Percentiles rank a stretch among this genome's conserved stretches.
phyloP scores from a whole-genome alignment of 768 basidiomycete species.

The Termitomyces sp. region DNA sequence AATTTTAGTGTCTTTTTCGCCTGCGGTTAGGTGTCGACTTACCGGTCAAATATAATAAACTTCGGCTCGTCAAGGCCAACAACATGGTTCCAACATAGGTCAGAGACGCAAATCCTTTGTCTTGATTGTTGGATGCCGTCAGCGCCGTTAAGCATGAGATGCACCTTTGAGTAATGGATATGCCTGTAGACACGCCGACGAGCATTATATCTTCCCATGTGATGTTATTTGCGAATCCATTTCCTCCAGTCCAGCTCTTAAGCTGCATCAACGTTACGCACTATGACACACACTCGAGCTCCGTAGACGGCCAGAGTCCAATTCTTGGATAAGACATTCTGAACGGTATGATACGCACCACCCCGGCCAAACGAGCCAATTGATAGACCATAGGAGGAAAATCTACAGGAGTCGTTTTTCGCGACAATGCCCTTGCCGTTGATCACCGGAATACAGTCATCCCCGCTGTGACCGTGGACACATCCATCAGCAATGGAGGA shows the following conservation, averaged over 20 bases:
- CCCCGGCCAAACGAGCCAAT: conserved; percentile 43
- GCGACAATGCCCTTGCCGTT: conserved; percentile 42
- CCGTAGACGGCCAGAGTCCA: conserved; percentile 49
- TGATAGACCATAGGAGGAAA: conserved; percentile 44
- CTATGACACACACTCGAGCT: conserved; percentile 26
- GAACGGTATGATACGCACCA: conserved; percentile 35
- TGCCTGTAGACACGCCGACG: conserved; percentile 40
- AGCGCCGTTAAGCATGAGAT: not conserved
- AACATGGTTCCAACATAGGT: conserved; percentile 37
- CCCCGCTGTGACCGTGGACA: conserved; percentile 37
- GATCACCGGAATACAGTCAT: conserved; percentile 46
- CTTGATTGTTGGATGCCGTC: conserved; percentile 33
- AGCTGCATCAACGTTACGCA: conserved; percentile 26
- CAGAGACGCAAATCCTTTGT: conserved; percentile 35
- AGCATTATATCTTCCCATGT: conserved; percentile 44
- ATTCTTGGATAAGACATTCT: conserved; percentile 42
- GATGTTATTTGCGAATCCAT: conserved; percentile 43
- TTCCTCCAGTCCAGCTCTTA: conserved; percentile 47
- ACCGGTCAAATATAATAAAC: conserved; percentile 34
- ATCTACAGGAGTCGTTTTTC: conserved; percentile 40
- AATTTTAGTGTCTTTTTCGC: not conserved
- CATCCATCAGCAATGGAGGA: too few relatives aligned
- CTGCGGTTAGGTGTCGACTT: not conserved
- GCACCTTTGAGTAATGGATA: conserved; percentile 45
- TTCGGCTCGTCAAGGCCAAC: conserved; percentile 29